Percentiles rank a stretch among this genome's conserved stretches.
These are phyloP conservation scores for Aspergillus tubingensis DNA, from an alignment of 2,329 filamentous ascomycete species.

Conservation along the genomic window DNA sequence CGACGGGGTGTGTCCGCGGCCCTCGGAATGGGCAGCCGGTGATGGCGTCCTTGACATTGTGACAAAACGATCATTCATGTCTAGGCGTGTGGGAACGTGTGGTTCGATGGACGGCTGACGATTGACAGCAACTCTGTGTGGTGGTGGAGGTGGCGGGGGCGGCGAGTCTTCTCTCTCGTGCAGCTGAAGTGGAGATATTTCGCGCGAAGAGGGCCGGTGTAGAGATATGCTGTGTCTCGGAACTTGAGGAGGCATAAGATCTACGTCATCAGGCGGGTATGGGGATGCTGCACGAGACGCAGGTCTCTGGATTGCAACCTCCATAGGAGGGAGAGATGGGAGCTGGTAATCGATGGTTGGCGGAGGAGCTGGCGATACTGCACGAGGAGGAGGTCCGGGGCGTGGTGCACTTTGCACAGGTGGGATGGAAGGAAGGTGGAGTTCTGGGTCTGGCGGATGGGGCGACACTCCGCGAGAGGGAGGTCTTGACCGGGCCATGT, in stretches of 20 bases:
- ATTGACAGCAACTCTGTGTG: constrained; percentile 64
- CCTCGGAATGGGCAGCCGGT: constrained; percentile 58
- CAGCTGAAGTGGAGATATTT: constrained; percentile 36
- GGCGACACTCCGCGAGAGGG: constrained; percentile 16
- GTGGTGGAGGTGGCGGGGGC: constrained; percentile 80
- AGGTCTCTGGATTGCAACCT: constrained; percentile 7
- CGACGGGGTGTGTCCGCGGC: constrained; percentile 76
- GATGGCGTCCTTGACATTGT: constrained; percentile 50
- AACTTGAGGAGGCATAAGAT: constrained; percentile 14
- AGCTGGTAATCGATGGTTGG: constrained; percentile 8
- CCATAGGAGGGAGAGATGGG: constrained; percentile 10
- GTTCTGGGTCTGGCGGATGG: constrained; percentile 7
- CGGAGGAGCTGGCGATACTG: constrained; percentile 14
- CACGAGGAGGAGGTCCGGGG: constrained; percentile 14
- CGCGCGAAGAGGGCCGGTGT: constrained; percentile 21
- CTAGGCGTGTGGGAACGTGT: constrained; percentile 36
- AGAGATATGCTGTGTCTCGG: constrained; percentile 16
- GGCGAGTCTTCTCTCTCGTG: constrained; percentile 68
- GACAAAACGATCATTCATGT: constrained; percentile 46
- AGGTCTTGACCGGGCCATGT: constrained; percentile 17
- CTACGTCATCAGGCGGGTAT: constrained; percentile 10
- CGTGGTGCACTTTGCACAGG: neutral
- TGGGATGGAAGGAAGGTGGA: constrained; percentile 21
- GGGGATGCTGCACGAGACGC: constrained; percentile 19
- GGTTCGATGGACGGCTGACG: constrained; percentile 30